Base-by-base conservation (phyloP, 179 eudicot species). In the Carnegiea gigantea region DNA sequence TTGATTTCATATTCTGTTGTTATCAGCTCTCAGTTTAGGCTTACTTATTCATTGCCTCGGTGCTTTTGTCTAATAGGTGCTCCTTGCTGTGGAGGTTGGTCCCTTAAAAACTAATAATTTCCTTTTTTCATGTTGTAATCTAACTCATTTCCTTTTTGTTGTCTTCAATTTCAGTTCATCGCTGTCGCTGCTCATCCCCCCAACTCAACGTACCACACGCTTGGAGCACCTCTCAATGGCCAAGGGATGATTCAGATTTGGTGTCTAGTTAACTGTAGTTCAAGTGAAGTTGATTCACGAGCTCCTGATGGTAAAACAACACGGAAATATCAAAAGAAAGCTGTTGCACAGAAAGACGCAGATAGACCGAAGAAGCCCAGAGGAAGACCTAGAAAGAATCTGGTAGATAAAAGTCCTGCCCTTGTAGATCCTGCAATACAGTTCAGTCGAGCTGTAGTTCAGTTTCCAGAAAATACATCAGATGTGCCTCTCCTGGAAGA, bases 101-200 rank as follows among this genome's bases (percentile, higher is more conserved):
- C 33, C 28, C 8, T 2, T 43, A 33, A 21, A 24, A 33, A 60
- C 17, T 65, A 30, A 20, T 38, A 54, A 21, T 11, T 51, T 57
- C 36, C 15, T 53, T 40, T n/a, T 6, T 33, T 75, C 38, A 7
- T 43, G 36, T 54, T 36, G 36, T 44, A 20, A 23, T 68, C 54
- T 67, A 14, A 26, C 64, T 85, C n/a, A 67, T 65, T 73, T 24
- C 48, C 36, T 13, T 59, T 83, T 76, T 43, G 53, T 13, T 79
- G 43, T 81, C 70, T 78, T 62, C 40, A 59, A 33, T 83, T 82
- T 70, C 89, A 96, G 99, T 96, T 89, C 85, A 78, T 96, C 78
- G 97, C 99, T 59, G 90, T 96, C 85, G 94, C 99, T 85, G 93
- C 97, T 78, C 99, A 96, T 88, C 98, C 99, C 80, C 97, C 99